Evolutionary conservation across 2,329 filamentous ascomycete species (phyloP), one percentile per base, ranked within the genome.

Genomic region (Pseudogymnoascus sp.): DNA sequence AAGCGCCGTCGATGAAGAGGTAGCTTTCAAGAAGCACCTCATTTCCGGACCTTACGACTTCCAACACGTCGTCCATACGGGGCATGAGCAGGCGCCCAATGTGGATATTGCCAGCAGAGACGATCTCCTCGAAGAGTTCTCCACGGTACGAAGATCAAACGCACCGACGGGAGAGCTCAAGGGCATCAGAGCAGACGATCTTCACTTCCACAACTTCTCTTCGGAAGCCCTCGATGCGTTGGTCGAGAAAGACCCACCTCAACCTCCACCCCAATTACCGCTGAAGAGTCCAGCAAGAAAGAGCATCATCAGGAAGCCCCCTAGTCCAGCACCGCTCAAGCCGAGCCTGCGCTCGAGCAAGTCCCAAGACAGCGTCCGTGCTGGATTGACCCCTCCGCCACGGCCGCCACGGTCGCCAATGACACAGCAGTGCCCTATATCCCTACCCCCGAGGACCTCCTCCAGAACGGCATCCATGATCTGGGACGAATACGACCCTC

Each of bases 21-120:
- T 25, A 11, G 50, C 50, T 53, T 38, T 30, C 53, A 79, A 72
- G 67, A 79, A 76, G 64, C 68, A 79, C 58, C 78, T 80, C 60
- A 87, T 87, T 60, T 87, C 84, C 0, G 80, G 76, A 1, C 84
- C 84, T 2, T 87, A 84, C 72, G 86, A 87, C 74, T 87, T 87
- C 63, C 83, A 86, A 68, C 84, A 87, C 70, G 76, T 87, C 35
- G 79, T 81, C 3, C 83, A 86, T 68, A 83, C 80, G 11, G 74
- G 77, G 11, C 79, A 78, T 53, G 78, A 84, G 30, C 74, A 79
- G 58, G 62, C 79, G 2, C 71, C 77, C 3, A 74, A 73, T 61
- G 63, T 78, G 6, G 53, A 58, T 22, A 71, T 73, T 28, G 66
- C 72, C 2, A 78, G 74, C 65, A 75, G 74, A 14, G 70, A 72